phyloP scores from a whole-genome alignment of 2,329 filamentous ascomycete species.

The Sphaerulina vaccinii region DNA sequence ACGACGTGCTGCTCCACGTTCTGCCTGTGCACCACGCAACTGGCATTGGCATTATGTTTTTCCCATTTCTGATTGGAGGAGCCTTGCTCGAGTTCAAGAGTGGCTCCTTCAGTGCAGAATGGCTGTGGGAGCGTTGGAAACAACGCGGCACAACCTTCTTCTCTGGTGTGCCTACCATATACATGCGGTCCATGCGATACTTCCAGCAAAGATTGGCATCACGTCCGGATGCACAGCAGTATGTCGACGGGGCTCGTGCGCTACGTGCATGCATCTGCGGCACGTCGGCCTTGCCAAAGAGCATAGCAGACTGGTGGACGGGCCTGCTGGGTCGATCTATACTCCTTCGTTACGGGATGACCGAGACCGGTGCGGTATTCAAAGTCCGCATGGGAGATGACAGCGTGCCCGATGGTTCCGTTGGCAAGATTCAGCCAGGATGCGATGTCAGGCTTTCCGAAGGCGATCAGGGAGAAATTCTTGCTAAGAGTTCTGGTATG shows the following conservation, averaged over 20 bases:
- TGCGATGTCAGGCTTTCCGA: slow-evolving; percentile 47
- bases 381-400: slow-evolving; percentile 46
- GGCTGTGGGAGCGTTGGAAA: slow-evolving; percentile 50
- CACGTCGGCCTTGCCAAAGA: slow-evolving; percentile 51
- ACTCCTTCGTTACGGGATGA: slow-evolving; percentile 52
- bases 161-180: slow-evolving; percentile 54
- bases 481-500: slow-evolving; percentile 41
- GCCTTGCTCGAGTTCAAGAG: slow-evolving; percentile 50
- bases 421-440: slow-evolving; percentile 50
- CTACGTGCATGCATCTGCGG: slow-evolving; percentile 47
- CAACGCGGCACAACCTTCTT: slow-evolving; percentile 47
- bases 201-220: slow-evolving; percentile 40
- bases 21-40: slow-evolving; percentile 54
- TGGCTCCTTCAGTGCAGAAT: slow-evolving; percentile 44
- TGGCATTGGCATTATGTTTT: slow-evolving; percentile 52
- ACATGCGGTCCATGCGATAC: slow-evolving; percentile 50
- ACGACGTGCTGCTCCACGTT: slow-evolving; percentile 51
- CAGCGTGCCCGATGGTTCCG: slow-evolving; percentile 43
- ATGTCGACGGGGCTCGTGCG: slow-evolving; percentile 45
- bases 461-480: slow-evolving; percentile 51
- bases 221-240: slow-evolving; percentile 37
- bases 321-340: slow-evolving; percentile 45
- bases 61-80: slow-evolving; percentile 48
- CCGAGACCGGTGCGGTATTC: slow-evolving; percentile 52
- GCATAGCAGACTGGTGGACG: slow-evolving; percentile 54